A percentile compares a stretch with the other conserved stretches of the same genome.
These are phyloP conservation scores for Carex parvula DNA, from an alignment of 176 grass and related monocot genomes.

Conservation along the genomic window DNA sequence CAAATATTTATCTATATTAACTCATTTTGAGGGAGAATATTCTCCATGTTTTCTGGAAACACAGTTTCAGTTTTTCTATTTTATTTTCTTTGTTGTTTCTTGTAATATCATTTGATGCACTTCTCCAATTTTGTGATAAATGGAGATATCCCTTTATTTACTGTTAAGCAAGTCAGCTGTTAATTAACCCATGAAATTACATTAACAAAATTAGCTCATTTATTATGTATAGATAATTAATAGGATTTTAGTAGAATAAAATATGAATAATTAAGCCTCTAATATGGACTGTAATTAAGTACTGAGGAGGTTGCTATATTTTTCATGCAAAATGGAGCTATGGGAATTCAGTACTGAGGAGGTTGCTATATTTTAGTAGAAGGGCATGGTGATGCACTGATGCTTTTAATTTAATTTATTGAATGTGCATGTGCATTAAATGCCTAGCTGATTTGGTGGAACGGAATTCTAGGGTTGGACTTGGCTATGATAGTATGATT, in stretches of 20 bases:
- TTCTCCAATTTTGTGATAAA: neutral
- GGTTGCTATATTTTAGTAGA: neutral
- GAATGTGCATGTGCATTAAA: slow-evolving; percentile 25
- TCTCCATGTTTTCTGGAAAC: slow-evolving; percentile 37
- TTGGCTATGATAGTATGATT: slow-evolving; percentile 7
- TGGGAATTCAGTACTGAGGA: neutral
- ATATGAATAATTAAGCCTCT: neutral
- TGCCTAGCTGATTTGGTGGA: neutral
- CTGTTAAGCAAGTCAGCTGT: neutral
- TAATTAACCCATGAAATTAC: neutral
- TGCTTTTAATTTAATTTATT: slow-evolving; percentile 7
- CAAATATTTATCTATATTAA: slow-evolving; percentile 23
- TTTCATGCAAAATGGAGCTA: slow-evolving; percentile 5
- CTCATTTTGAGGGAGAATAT: slow-evolving; percentile 33
- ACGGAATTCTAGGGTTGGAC: neutral
- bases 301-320: no score
- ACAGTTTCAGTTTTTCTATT: slow-evolving; percentile 9
- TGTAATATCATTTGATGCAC: neutral
- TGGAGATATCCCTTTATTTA: neutral
- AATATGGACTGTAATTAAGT: neutral
- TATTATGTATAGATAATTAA: neutral
- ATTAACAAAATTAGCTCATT: neutral
- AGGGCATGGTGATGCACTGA: neutral
- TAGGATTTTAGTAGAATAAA: neutral
- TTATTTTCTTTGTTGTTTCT: slow-evolving; percentile 9